Evolutionary conservation across 1,284 basidiomycete species (phyloP), one percentile per base, ranked within the genome.

Genomic region (Somion occarium): DNA sequence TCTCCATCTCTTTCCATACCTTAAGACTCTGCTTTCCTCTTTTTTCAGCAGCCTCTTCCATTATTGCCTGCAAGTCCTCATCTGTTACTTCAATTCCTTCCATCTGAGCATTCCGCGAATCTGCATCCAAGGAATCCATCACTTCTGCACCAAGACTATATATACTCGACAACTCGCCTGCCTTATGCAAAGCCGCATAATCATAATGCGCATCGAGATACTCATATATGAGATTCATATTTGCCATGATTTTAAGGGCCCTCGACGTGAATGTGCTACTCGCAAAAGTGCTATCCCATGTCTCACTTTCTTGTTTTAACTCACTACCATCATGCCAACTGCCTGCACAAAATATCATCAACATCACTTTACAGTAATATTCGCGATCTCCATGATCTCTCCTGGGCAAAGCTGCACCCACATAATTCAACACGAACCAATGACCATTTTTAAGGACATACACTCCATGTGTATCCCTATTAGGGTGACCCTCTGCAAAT

Each of bases 251-350:
- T 7, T 7, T 7, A 34, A 34, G 7, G 30, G 30, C 48, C 13
- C 53, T 18, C 18, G 37, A 12, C n/a, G 50, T 53, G 46, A 63
- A 61, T 27, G 1, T 3, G 51, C 54, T 43, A 5, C 0, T 5
- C 11, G 26, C 25, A 41, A 61, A 63, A 15, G 25, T 38, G 22
- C 49, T 44, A 46, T 55, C 44, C 61, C 60, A 61, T 2, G 24
- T 45, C n/a, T 46, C 15, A 27, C 39, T 24, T 5, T 38, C 25
- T 15, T 44, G 24, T 44, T 56, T 56, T 12, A 60, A 30, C 25
- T 56, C 52, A 30, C 25, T 13, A 15, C 53, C 52, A 7, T 39
- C 47, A 19, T 53, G 46, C 49, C 49, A 54, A 15, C 30, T 15
- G 30, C 30, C 30, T 18, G 49, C 46, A 15, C 44, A 43, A 20